phyloP scores from a whole-genome alignment of 306 rosid species.

The Inga leiocalycina region DNA sequence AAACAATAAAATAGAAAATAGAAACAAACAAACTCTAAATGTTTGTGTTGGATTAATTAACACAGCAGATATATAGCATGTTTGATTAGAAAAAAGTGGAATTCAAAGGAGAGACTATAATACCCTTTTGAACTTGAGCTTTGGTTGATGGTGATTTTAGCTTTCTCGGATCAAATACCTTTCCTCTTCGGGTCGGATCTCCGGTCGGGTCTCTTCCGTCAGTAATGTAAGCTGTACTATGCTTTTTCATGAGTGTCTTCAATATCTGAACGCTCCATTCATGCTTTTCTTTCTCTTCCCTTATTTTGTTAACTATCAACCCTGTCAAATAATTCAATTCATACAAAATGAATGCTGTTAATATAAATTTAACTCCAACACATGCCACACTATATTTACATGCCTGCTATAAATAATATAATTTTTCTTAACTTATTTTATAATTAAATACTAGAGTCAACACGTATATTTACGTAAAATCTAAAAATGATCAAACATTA shows the following conservation, averaged over 20 bases:
- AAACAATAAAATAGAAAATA: no score
- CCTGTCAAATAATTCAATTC: neutral
- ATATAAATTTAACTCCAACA: no score
- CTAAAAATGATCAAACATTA: no score
- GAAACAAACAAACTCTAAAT: no score
- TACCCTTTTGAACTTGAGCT: neutral
- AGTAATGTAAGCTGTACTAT: neutral
- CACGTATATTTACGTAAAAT: no score
- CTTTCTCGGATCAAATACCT: neutral
- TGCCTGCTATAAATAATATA: no score
- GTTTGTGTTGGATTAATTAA: neutral
- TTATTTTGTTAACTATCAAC: neutral
- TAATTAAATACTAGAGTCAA: no score
- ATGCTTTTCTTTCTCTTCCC: neutral
- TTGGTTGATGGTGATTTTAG: neutral
- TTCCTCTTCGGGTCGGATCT: neutral
- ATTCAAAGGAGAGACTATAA: neutral
- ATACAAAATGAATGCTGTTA: no score
- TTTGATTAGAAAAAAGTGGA: neutral
- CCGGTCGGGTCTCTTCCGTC: neutral
- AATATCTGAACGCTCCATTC: conserved; percentile 2
- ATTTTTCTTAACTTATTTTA: no score
- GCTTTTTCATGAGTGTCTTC: neutral
- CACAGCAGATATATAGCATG: neutral
- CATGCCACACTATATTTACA: no score